Evolutionary conservation across 2,329 filamentous ascomycete genomes (phyloP), one percentile per base, ranked within the genome.

Genomic region (Aspergillus costaricaensis): DNA sequence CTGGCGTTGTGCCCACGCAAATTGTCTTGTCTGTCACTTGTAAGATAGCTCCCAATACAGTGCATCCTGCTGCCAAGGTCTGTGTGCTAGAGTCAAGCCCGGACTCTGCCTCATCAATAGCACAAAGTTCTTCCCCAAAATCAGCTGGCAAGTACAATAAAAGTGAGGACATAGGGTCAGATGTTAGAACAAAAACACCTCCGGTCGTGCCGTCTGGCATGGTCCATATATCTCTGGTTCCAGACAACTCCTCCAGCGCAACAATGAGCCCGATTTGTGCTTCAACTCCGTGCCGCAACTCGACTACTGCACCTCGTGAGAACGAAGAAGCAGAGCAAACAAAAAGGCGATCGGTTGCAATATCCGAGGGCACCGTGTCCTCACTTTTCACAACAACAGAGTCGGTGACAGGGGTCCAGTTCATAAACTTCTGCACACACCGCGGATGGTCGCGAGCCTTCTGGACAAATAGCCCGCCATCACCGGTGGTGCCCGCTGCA

Each of bases 391-490:
- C 63, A 49, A 75, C 60, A 32, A 75, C 68, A 50, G 74, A 72
- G 68, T 88, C 82, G 43, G 81, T 80, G 50, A 83, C 76, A 4
- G 85, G 82, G 0, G 81, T 79, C 81, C 82, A 88, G 62, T 87
- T 87, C 17, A 85, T 84, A 56, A 96, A 85, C 4, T 79, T 80
- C 49, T 88, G 85, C 25, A 89, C 80, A 55, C 82, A 81, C 50
- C 79, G 76, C 53, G 77, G 82, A 25, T 82, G 74, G 62, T 84
- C 77, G 65, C 86, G 83, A 55, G 88, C 82, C 60, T 83, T 78
- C 74, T 91, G 87, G 75, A 87, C 86, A 80, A 90, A 94, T 5
- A 95, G 82, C 0, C 88, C 87, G 6, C 93, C 93, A 62, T 88
- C 85, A 8, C 92, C 90, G 56, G 88, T 89, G 65, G 91, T 88